These are phyloP conservation scores for Fistulifera pelliculosa DNA, from an alignment of 108 stramenopile species.

Conservation along the genomic window DNA sequence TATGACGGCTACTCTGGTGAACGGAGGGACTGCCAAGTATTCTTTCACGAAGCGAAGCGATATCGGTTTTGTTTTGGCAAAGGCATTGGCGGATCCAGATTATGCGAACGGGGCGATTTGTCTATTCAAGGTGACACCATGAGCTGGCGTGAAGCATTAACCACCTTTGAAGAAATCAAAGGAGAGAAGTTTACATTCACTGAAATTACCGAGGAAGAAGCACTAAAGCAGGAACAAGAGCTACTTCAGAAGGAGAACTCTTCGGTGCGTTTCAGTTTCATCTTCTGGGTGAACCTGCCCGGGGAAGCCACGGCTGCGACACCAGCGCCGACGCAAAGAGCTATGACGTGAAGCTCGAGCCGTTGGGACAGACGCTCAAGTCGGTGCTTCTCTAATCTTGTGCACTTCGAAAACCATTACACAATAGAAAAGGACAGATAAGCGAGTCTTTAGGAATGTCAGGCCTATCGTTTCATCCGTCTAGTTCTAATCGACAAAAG, in stretches of 20 bases:
- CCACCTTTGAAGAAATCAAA: not conserved
- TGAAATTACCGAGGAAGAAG: slow-evolving; percentile 9
- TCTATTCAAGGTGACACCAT: slow-evolving; percentile 16
- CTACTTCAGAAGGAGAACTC: slow-evolving; percentile 15
- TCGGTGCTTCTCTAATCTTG: too few relatives aligned
- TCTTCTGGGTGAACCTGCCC: slow-evolving; percentile 17
- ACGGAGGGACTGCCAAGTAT: slow-evolving; percentile 2
- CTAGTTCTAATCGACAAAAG: too few relatives aligned
- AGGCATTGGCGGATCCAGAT: slow-evolving; percentile 16
- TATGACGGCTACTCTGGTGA: too few relatives aligned
- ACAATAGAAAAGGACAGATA: too few relatives aligned
- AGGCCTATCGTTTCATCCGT: too few relatives aligned
- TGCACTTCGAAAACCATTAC: too few relatives aligned
- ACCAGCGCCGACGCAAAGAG: slow-evolving; percentile 2
- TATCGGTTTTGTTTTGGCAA: slow-evolving; percentile 17
- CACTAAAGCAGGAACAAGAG: slow-evolving; percentile 7
- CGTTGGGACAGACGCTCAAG: too few relatives aligned
- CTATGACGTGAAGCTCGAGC: too few relatives aligned
- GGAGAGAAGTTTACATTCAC: slow-evolving; percentile 9
- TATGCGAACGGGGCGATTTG: slow-evolving; percentile 6
- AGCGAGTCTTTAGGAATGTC: too few relatives aligned
- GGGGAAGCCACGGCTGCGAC: slow-evolving; percentile 14
- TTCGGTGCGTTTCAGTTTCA: slow-evolving; percentile 14
- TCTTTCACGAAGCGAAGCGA: slow-evolving; percentile 14
- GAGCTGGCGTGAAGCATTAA: slow-evolving; percentile 11